Base-by-base conservation (phyloP, 805 yeast species). In the Ogataea thermomethanolica region DNA sequence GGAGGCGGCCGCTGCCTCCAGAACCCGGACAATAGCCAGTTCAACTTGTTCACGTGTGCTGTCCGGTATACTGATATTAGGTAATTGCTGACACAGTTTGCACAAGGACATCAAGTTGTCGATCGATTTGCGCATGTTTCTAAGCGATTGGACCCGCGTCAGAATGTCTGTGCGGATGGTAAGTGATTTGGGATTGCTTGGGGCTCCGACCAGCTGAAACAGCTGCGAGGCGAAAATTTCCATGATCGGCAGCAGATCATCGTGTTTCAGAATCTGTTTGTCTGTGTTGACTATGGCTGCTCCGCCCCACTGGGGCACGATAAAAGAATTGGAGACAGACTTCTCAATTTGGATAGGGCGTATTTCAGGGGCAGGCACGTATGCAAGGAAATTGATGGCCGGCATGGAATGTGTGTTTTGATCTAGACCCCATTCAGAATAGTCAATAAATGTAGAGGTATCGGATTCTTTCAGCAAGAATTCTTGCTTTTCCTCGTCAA, bases 261-360 rank as follows among this genome's bases (percentile, higher is more conserved):
- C 62, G 25, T 62, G 59, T 2, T 62, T 50, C n/a, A 81, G 49
- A 2, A 50, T 48, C 47, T 25, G 11, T 14, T 45, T 39, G 7
- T 64, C 63, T 28, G 59, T 42, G 54, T 81, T 70, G 58, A 65
- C 55, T 48, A 82, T 66, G 54, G 66, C 61, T 41, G 86, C 76
- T 46, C 96, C 96, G 8, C 93, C 95, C 86, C 95, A 90, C 62
- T 85, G 95, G 7, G 96, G 95, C 15, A 91, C 77, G 33, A 84
- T 61, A 55, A 83, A 89, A 39, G 81, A 78, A 58, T 74, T 81
- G 33, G 79, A 66, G 30, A 46, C 47, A 0, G 54, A 70, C 41
- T 71, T 63, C 32, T 66, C 74, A 34, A 83, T 75, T 5, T 44
- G 50, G 53, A 78, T 67, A 15, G 78, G 87, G 43, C 67, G 59